Base-by-base conservation (phyloP, 192 early-diverging fungal species). In the Podila minutissima region DNA sequence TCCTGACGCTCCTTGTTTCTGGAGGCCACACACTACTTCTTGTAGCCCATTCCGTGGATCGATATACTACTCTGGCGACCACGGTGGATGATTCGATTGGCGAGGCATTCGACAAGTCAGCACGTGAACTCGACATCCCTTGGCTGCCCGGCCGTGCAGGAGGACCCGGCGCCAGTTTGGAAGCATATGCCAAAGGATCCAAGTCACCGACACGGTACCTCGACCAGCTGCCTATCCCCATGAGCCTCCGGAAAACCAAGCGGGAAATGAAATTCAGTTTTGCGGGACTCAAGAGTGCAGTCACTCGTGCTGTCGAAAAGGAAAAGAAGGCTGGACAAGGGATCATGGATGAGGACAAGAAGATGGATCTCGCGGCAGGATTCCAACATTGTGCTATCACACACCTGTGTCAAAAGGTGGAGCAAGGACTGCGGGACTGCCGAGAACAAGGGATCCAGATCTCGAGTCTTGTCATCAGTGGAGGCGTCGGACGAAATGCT, bases 71-170 rank as follows among this genome's bases (percentile, higher is more conserved):
- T 37, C 71, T 95, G 28, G 93, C 90, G 37, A 83, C 89, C 15
- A 94, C 94, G 17, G 70, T 89, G 32, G 94, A 94, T 83, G 91
- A 93, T 79, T 92, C 92, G 29, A 85, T 93, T 15, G 93, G 94
- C 32, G 93, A 94, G 67, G 93, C 94, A 20, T 93, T 93, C 72
- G 94, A 95, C 75, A 95, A 93, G 76, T 89, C 88, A 7, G 89
- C 93, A 3, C 86, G 94, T 6, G 83, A 89, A n/a, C 84, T 95
- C 28, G 68, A 74, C 19, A 67, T 95, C 12, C 86, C 87, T 26
- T 95, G 94, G 94, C 50, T 86, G 15, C 66, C 83, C 24, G 87
- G 90, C 15, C 87, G 91, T 41, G 85, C 87, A 46, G 94, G 92
- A 35, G 91, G 93, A 0, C 85, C 91, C 13, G 94, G 93, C 13